These are phyloP conservation scores for Trichoderma gamsii DNA, from an alignment of 495 filamentous ascomycete genomes.

Conservation along the genomic window DNA sequence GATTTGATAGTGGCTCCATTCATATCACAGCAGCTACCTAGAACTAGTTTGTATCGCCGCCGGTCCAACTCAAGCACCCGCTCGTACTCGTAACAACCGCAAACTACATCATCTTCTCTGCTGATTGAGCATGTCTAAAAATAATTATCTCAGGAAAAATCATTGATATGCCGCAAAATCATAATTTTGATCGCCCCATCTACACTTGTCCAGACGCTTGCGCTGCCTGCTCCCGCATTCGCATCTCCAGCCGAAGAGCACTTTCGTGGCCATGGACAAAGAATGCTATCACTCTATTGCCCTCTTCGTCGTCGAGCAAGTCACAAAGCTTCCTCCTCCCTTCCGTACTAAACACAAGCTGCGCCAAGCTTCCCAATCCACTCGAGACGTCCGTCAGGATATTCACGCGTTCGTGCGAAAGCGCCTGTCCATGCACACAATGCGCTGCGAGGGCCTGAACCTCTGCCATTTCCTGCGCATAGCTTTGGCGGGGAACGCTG, in stretches of 20 bases:
- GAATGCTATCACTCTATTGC: constrained; percentile 36
- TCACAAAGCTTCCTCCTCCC: constrained; percentile 33
- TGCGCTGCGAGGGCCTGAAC: neutral
- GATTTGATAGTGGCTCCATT: neutral
- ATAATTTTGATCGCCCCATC: neutral
- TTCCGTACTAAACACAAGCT: constrained; percentile 28
- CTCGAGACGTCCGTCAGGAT: constrained; percentile 46
- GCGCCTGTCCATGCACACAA: constrained; percentile 12
- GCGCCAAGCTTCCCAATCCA: constrained; percentile 43
- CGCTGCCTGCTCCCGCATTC: neutral
- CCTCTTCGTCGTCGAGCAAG: constrained; percentile 30
- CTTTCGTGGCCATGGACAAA: constrained; percentile 36
- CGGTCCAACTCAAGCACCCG: neutral
- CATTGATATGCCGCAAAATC: neutral
- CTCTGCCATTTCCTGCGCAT: neutral
- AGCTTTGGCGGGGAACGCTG: constrained; percentile 14
- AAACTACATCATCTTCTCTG: neutral
- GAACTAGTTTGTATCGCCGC: neutral
- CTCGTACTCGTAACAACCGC: neutral
- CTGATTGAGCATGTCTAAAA: neutral
- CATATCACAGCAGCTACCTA: neutral
- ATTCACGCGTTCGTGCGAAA: constrained; percentile 22
- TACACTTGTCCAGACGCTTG: too few relatives aligned
- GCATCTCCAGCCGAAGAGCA: neutral
- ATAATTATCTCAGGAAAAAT: neutral